Evolutionary conservation across 768 basidiomycete species (phyloP).

Genomic region (Trametes cingulata): DNA sequence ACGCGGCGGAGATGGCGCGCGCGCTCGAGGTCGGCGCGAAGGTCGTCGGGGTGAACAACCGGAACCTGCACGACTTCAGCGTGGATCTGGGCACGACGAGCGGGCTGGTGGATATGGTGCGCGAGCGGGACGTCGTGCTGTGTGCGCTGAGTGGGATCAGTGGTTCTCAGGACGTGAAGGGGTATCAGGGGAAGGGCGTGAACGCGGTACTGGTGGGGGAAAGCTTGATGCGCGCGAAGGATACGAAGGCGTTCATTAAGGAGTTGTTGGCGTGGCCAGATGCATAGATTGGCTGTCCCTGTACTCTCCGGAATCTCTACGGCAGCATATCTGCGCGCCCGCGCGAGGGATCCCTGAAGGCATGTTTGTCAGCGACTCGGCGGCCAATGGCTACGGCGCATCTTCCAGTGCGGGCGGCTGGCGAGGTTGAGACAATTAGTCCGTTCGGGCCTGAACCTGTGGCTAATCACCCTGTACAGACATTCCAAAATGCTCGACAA

Average conservation of each 20-base stretch:
- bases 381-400: too few relatives aligned
- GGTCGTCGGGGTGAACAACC: conserved; percentile 97
- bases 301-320: too few relatives aligned
- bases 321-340: too few relatives aligned
- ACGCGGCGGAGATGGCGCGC: conserved; percentile 82
- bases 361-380: too few relatives aligned
- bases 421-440: too few relatives aligned
- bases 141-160: conserved; percentile 94
- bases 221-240: conserved; percentile 89
- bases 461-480: too few relatives aligned
- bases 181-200: conserved; percentile 85
- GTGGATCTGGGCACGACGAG: conserved; percentile 97
- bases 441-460: too few relatives aligned
- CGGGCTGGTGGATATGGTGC: conserved; percentile 76
- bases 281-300: too few relatives aligned
- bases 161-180: conserved; percentile 72
- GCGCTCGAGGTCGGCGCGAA: conserved; percentile 86
- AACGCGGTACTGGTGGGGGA: conserved; percentile 94
- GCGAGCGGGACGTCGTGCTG: conserved; percentile 75
- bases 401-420: too few relatives aligned
- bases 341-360: too few relatives aligned
- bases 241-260: conserved; percentile 79
- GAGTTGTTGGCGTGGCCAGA: conserved; percentile 66
- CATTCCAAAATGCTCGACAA: too few relatives aligned
- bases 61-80: conserved; percentile 93